Evolutionary conservation across 2,329 filamentous ascomycete species (phyloP), one percentile per base, ranked within the genome.

Genomic region (Colletotrichum sp.): DNA sequence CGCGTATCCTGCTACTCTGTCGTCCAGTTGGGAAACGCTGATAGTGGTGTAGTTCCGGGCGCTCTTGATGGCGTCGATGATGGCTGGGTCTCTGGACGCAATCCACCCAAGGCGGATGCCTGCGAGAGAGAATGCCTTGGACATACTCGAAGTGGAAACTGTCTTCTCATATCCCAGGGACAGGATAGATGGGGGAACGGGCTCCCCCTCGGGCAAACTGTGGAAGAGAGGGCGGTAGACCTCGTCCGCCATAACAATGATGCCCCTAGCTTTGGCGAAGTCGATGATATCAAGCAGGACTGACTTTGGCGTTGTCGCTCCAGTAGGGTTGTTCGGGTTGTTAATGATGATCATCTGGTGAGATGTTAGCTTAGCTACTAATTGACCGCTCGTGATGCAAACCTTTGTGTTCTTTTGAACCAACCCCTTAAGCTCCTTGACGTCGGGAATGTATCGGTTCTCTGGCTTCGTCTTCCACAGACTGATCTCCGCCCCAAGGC

Each of bases 141-240:
- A 96, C 87, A 98, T 92, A n/a, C 94, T 96, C 15, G 95, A 93
- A 0, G 94, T 97, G 12, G 92, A 92, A 32, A 98, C 88, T n/a
- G 91, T 90, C 71, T 92, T 93, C 4, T 90, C 85, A 83, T 98
- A 97, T 43, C 92, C 93, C 60, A 97, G 86, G 0, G 93, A 92
- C 1, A 96, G 87, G 8, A 93, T 88, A 0, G 94, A 95, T 0
- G 94, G 93, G 3, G 91, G 94, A 60, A 65, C 64, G 73, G 89
- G 78, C 72, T 81, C 78, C 26, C 90, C 88, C 43, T 87, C 82
- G 0, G 90, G 89, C 1, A 85, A 78, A 69, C 90, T 90, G 83
- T 98, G 95, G 86, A 96, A 97, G 6, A 98, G 87, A 0, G 95
- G 96, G 1, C 94, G 90, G 83, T 96, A 98, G 28, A 97, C 95